Base-by-base conservation (phyloP, 2,329 filamentous ascomycete species). In the Botryotinia globosa region DNA sequence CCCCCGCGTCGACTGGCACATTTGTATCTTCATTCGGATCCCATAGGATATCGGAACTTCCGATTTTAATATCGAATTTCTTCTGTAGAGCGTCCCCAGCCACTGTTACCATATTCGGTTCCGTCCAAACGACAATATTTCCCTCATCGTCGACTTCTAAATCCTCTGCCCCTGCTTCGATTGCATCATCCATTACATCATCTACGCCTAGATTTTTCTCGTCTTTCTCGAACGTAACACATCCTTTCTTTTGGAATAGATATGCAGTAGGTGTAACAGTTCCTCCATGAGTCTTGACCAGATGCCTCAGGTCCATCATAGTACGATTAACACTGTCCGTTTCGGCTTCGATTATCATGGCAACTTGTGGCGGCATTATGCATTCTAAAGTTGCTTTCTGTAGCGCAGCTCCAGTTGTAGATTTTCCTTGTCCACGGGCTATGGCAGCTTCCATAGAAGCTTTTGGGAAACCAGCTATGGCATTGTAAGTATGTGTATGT, bases 401-500 rank as follows among this genome's bases (percentile, higher is more conserved):
- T n/a, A 98, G 88, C 22, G 89, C 86, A 25, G 88, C 87, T 70
- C 96, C 96, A 8, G 87, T 88, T 2, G 89, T 83, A 37, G 94
- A 94, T 75, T 91, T 88, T 59, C 96, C 95, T 81, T 98, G 94
- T 2, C 96, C 96, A 64, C 94, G 90, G 22, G 94, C 92, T 76
- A 99, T 91, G 71, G 96, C 94, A 22, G 87, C 86, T 81, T 98
- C 94, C 77, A 98, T 97, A 3, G 89, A 87, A 32, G 89, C 85
- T 83, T 98, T 98, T 2, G 94, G 93, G 65, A 97, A 91, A 76
- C 92, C 92, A 74, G 89, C 91, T 87, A 72, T 37, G 16, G 42
- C 7, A 32, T 45, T 72, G 75, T 80, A 73, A 80, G 77, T 65
- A 73, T 48, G 71, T 68, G 42, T 44, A 66, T 67, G 42, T 45